phyloP scores from a whole-genome alignment of 176 grass and related monocot genomes.

The Aegilops longissima region DNA sequence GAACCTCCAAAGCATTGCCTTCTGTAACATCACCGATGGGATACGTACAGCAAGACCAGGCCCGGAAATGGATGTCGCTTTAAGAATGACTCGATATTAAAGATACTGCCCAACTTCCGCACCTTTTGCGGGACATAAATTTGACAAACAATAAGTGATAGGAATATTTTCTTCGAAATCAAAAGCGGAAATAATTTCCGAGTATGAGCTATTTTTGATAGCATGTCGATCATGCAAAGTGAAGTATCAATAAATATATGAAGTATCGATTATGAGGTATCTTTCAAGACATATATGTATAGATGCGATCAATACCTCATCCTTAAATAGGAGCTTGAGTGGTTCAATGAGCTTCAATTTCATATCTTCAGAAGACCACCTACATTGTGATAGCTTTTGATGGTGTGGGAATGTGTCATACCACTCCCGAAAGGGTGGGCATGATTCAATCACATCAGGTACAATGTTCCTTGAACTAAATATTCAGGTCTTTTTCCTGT shows the following conservation, averaged over 20 bases:
- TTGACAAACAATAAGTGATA: background rate
- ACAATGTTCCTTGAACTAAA: constrained; percentile 86
- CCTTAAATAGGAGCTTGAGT: constrained; percentile 81
- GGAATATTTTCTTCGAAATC: background rate
- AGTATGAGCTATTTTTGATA: background rate
- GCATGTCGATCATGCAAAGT: too few species aligned
- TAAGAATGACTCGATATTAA: constrained; percentile 86
- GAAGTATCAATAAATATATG: background rate
- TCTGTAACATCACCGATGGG: constrained; percentile 74
- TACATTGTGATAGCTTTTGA: constrained; percentile 93
- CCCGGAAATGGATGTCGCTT: constrained; percentile 88
- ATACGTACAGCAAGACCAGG: constrained; percentile 80
- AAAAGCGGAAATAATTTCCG: background rate
- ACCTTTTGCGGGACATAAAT: constrained; percentile 39
- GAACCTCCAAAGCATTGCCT: constrained; percentile 80
- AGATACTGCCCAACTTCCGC: constrained; percentile 68
- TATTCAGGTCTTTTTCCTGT: constrained; percentile 57
- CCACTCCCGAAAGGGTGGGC: constrained; percentile 74
- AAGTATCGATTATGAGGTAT: too few species aligned
- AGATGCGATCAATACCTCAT: constrained; percentile 50
- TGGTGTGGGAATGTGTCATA: constrained; percentile 77
- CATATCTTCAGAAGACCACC: constrained; percentile 82
- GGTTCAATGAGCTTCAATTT: constrained; percentile 84
- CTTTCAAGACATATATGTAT: background rate
- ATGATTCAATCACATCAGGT: constrained; percentile 93